Percentiles rank a stretch among this genome's conserved stretches.
Conservation (phyloP, 108 stramenopile species). For the Pseudonitzschia delicatissima region DNA sequence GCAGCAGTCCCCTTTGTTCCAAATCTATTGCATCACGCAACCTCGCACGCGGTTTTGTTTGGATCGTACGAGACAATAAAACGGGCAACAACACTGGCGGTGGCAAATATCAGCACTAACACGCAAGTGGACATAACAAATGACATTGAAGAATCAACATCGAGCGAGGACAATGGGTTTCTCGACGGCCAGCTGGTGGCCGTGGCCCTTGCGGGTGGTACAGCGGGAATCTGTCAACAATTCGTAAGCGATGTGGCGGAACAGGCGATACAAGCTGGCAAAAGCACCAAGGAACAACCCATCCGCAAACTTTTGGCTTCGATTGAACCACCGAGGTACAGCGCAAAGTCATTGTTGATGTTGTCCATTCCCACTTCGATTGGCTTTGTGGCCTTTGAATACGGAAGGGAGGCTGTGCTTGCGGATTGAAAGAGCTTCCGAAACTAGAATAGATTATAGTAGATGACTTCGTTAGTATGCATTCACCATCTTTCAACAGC, state of each 20-base stretch:
- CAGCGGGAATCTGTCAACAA: slow-evolving; percentile 64
- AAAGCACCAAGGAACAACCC: background rate
- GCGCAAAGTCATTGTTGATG: slow-evolving; percentile 26
- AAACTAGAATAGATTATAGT: too few relatives aligned
- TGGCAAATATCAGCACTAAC: background rate
- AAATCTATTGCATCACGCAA: slow-evolving; percentile 44
- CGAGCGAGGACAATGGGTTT: slow-evolving; percentile 4
- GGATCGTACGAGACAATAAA: slow-evolving; percentile 65
- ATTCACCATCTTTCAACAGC: too few relatives aligned
- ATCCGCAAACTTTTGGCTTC: background rate
- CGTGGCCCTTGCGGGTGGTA: slow-evolving; percentile 58
- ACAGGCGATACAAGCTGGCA: slow-evolving; percentile 4
- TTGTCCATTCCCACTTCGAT: slow-evolving; percentile 61
- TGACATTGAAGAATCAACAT: background rate
- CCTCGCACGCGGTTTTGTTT: slow-evolving; percentile 63
- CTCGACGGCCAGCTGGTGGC: background rate
- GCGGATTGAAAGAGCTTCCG: too few relatives aligned
- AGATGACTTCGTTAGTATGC: too few relatives aligned
- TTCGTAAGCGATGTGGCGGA: slow-evolving; percentile 53
- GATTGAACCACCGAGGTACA: background rate
- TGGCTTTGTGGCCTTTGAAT: slow-evolving; percentile 76
- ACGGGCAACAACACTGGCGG: slow-evolving; percentile 21
- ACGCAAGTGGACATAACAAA: background rate
- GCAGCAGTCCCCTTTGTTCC: background rate
- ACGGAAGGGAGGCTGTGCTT: slow-evolving; percentile 40